These are phyloP conservation scores for Kalmusia sp. DNA, from an alignment of 2,329 filamentous ascomycete genomes.

Conservation along the genomic window DNA sequence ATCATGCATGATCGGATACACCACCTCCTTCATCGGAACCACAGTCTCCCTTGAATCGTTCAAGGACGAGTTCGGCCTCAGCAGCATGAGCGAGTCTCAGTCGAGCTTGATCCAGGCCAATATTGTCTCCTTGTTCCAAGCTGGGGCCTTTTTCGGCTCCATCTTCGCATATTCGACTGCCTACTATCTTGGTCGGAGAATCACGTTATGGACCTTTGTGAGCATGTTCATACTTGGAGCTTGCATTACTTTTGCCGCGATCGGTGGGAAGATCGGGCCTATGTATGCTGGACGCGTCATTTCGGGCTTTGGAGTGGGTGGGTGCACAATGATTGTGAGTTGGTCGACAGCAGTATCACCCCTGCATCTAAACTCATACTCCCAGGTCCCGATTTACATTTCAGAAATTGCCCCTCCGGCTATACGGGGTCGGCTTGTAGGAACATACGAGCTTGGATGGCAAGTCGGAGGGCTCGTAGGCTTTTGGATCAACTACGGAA, in stretches of 20 bases:
- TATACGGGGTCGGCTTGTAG: slow-evolving; percentile 68
- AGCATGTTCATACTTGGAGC: slow-evolving; percentile 1
- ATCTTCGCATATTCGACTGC: not conserved
- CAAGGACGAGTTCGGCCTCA: slow-evolving; percentile 1
- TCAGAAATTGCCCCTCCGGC: not conserved
- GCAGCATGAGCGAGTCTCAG: not conserved
- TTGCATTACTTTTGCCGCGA: not conserved
- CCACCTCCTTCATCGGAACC: slow-evolving; percentile 2
- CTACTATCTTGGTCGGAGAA: not conserved
- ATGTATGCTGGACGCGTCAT: slow-evolving; percentile 2
- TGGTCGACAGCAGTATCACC: not conserved
- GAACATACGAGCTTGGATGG: slow-evolving; percentile 57
- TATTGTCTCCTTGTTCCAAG: not conserved
- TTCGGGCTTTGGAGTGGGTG: not conserved
- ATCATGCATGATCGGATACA: slow-evolving; percentile 1
- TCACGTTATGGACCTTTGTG: not conserved
- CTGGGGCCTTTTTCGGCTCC: not conserved
- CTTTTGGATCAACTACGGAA: slow-evolving; percentile 28
- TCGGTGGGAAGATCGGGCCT: not conserved
- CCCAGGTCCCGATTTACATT: not conserved
- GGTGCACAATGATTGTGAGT: not conserved
- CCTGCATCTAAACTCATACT: not conserved
- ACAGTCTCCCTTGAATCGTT: not conserved
- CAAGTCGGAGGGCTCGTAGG: slow-evolving; percentile 74
- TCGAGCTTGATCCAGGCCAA: not conserved